Percentiles rank a stretch among this genome's conserved stretches.
phyloP scores from a whole-genome alignment of 179 eudicot species.

The Camellia oleifera region DNA sequence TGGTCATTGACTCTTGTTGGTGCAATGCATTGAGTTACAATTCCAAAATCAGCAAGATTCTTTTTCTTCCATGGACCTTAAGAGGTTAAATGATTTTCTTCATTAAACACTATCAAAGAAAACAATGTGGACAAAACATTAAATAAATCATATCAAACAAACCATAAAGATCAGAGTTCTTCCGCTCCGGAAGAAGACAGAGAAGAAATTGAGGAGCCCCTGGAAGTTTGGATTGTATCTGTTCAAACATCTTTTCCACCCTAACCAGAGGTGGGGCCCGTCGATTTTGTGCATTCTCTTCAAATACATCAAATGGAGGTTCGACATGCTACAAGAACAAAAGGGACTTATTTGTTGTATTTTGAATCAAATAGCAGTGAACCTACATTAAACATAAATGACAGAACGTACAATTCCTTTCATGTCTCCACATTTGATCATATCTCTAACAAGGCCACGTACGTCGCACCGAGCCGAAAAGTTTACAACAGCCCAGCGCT shows the following conservation, averaged over 20 bases:
- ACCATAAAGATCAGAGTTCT: slow-evolving; percentile 80
- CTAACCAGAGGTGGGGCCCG: slow-evolving; percentile 76
- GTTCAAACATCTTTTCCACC: slow-evolving; percentile 78
- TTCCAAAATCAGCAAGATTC: slow-evolving; percentile 61
- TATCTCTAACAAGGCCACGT: slow-evolving; percentile 43
- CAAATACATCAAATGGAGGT: slow-evolving; percentile 62
- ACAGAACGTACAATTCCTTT: slow-evolving; percentile 67
- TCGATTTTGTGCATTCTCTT: slow-evolving; percentile 56
- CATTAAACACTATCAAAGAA: background rate
- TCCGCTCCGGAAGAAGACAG: slow-evolving; percentile 79
- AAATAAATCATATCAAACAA: slow-evolving; percentile 7
- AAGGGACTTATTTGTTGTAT: background rate
- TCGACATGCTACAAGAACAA: slow-evolving; percentile 45
- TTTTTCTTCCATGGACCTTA: slow-evolving; percentile 84
- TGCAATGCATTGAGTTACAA: slow-evolving; percentile 79
- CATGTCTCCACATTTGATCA: slow-evolving; percentile 53
- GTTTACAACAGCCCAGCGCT: slow-evolving; percentile 79
- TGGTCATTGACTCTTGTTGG: slow-evolving; percentile 77
- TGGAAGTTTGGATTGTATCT: slow-evolving; percentile 69
- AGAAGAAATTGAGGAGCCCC: slow-evolving; percentile 78
- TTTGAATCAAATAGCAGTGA: background rate
- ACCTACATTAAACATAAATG: background rate
- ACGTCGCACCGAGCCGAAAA: slow-evolving; percentile 85
- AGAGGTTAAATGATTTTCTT: background rate
- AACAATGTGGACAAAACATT: background rate